Base-by-base conservation (phyloP, 2,329 filamentous ascomycete species). In the Talaromyces atroroseus region DNA sequence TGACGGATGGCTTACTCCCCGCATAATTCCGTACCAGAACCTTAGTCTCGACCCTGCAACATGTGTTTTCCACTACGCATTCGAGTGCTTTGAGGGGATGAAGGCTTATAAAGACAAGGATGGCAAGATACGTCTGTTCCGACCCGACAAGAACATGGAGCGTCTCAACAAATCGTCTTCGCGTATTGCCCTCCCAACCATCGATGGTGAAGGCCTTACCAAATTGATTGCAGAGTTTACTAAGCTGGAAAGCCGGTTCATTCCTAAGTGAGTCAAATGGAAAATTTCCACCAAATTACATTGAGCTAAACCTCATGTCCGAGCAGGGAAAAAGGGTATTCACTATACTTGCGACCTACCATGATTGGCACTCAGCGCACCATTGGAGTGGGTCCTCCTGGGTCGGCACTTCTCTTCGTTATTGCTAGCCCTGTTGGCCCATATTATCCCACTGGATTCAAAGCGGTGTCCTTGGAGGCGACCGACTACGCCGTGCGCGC, bases 361-460 rank as follows among this genome's bases (percentile, higher is more conserved):
- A 88, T 99, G 82, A 99, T 99, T 70, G 94, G 94, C 64, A 99
- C 94, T 4, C 94, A 99, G 73, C 86, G 86, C 71, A 97, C 92
- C 11, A 85, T 99, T 32, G 94, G 94, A 59, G 90, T 99, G 60
- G 88, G 89, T 36, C 85, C 91, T n/a, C 94, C 94, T 2, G 90
- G 90, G 42, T 95, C 89, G 12, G 94, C 94, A 10, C 81, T 99
- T 60, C 83, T 99, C 61, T 99, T 89, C 74, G 87, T 96, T 62
- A 99, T 99, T 74, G 92, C 94, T 45, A 95, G 89, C 23, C 94
- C 94, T 58, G 94, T 99, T 14, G 94, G 94, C 0, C 94, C 94
- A 1, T 99, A 99, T 80, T 99, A 96, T 76, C 92, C 92, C 1
- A 96, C 92, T 1, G 94, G 94, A 59, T 97, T 99, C 85, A 97